A percentile compares a stretch with the other conserved stretches of the same genome.
Conservation (phyloP, 73 alveolate genomes). For the Durusdinium trenchii region DNA sequence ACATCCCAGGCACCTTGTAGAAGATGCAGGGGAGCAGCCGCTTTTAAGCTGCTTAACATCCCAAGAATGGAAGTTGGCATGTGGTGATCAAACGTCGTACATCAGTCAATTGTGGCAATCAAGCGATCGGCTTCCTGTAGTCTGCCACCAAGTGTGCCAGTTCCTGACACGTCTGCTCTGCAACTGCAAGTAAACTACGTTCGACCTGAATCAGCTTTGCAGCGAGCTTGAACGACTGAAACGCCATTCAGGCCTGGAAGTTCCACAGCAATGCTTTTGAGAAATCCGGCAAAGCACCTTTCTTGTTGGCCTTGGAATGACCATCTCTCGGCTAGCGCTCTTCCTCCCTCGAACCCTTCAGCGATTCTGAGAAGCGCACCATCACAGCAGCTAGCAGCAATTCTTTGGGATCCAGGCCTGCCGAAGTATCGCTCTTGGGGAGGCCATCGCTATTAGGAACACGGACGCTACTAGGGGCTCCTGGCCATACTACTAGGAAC, state of each 20-base stretch:
- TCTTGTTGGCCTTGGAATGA: slow-evolving; percentile 24
- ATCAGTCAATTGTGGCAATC: background rate
- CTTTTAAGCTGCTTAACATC: too few relatives aligned
- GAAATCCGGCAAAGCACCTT: slow-evolving; percentile 11
- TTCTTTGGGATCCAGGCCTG: slow-evolving; percentile 94
- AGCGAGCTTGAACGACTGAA: too few relatives aligned
- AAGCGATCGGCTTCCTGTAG: slow-evolving; percentile 52
- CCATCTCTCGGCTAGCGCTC: background rate
- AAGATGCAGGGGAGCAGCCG: background rate
- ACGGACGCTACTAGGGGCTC: too few relatives aligned
- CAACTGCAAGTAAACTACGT: too few relatives aligned
- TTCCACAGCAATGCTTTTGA: slow-evolving; percentile 85
- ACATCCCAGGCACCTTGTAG: background rate
- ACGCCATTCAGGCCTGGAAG: slow-evolving; percentile 40
- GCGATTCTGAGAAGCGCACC: background rate
- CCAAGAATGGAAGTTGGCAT: background rate
- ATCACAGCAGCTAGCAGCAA: slow-evolving; percentile 86
- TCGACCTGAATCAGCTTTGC: too few relatives aligned
- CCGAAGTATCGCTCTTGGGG: too few relatives aligned
- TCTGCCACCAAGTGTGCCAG: slow-evolving; percentile 84
- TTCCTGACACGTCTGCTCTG: slow-evolving; percentile 73
- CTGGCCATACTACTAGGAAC: too few relatives aligned
- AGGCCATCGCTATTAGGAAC: too few relatives aligned
- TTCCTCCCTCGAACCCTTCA: background rate
- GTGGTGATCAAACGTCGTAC: background rate